These are phyloP conservation scores for Physcomitrium patens DNA, from an alignment of 225 moss, liverwort and hornwort species.

Conservation along the genomic window DNA sequence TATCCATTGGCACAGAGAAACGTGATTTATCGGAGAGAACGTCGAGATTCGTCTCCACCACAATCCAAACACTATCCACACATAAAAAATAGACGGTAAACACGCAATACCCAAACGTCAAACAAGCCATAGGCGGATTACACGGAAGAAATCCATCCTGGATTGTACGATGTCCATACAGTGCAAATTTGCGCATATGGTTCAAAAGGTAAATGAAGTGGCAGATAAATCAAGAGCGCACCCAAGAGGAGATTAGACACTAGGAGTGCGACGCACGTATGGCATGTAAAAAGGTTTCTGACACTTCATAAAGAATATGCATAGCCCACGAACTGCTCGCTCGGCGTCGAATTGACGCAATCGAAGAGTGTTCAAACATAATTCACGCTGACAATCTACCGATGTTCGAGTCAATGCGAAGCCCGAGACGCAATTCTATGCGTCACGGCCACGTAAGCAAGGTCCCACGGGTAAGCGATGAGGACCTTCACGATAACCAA, in stretches of 20 bases:
- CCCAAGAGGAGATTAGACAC: neutral
- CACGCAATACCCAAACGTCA: neutral
- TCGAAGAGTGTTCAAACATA: neutral
- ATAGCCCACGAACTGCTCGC: neutral
- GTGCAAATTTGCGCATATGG: neutral
- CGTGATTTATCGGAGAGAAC: neutral
- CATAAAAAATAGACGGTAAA: neutral
- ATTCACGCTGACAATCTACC: slow-evolving; percentile 21
- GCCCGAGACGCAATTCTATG: slow-evolving; percentile 27
- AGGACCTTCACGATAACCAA: neutral
- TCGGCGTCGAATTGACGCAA: slow-evolving; percentile 12
- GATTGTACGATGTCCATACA: slow-evolving; percentile 7
- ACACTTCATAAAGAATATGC: neutral
- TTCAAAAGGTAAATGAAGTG: neutral
- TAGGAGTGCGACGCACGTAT: neutral
- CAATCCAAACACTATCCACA: neutral
- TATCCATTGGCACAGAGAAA: slow-evolving; percentile 6
- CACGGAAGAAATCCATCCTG: slow-evolving; percentile 19
- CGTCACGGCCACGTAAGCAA: slow-evolving; percentile 30
- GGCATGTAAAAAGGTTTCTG: neutral
- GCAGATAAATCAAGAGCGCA: neutral
- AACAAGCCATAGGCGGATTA: neutral
- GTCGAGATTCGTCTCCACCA: slow-evolving; percentile 28
- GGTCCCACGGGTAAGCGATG: neutral
- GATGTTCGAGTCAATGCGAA: slow-evolving; percentile 31